phyloP scores from a whole-genome alignment of 73 alveolate species.

The Strombidium stylifer region DNA sequence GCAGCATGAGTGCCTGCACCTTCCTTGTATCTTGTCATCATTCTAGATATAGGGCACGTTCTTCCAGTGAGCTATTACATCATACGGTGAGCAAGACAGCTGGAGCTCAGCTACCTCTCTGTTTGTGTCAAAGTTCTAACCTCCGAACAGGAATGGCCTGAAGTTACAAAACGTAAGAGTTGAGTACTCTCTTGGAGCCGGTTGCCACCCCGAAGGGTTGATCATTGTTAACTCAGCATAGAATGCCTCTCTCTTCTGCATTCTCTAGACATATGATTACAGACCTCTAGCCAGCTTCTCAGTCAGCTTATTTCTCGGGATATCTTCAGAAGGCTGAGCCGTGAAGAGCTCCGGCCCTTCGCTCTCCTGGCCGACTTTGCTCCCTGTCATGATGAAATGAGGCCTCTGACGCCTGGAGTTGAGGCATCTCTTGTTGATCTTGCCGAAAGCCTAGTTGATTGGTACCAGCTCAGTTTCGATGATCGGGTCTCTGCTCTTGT shows the following conservation, averaged over 20 bases:
- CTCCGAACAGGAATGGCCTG: slow-evolving; percentile 15
- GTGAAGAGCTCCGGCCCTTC: background rate
- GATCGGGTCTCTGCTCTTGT: too few species aligned
- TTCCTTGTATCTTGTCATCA: slow-evolving; percentile 22
- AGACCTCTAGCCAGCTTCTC: background rate
- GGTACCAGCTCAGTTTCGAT: too few species aligned
- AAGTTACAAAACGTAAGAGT: background rate
- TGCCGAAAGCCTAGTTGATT: background rate
- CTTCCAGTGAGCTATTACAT: background rate
- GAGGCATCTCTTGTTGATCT: background rate
- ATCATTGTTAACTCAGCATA: background rate
- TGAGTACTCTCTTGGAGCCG: slow-evolving; percentile 45
- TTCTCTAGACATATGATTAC: background rate
- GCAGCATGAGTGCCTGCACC: slow-evolving; percentile 6
- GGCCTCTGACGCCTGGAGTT: background rate
- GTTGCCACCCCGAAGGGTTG: slow-evolving; percentile 22
- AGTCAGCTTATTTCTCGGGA: too few species aligned
- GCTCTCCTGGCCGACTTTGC: background rate
- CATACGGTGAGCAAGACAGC: background rate
- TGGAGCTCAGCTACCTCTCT: slow-evolving; percentile 7
- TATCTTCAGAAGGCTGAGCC: too few species aligned
- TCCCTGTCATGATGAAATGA: background rate
- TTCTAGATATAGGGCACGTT: slow-evolving; percentile 21
- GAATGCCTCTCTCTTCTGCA: slow-evolving; percentile 6
- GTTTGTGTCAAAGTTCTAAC: slow-evolving; percentile 22